These are phyloP conservation scores for Sphagnurus paluster DNA, from an alignment of 1,284 basidiomycete genomes.

Conservation along the genomic window DNA sequence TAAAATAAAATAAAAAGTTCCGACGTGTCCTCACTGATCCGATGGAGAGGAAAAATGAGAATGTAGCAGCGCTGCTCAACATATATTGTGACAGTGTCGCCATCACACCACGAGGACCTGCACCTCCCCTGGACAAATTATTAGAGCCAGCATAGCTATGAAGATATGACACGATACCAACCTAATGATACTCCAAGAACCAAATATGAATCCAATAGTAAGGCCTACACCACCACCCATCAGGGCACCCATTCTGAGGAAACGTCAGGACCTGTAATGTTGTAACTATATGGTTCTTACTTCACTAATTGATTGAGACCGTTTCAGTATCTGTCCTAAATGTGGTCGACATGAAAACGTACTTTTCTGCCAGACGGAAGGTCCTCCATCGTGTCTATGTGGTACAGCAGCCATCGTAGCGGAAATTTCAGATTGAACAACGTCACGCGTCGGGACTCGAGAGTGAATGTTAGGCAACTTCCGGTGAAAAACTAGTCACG, in stretches of 20 bases:
- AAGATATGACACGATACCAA: constrained; percentile 32
- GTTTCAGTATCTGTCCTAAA: constrained; percentile 9
- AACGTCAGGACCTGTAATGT: constrained; percentile 14
- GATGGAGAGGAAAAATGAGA: constrained; percentile 83
- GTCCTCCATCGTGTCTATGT: constrained; percentile 47
- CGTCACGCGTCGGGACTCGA: neutral
- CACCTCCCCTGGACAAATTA: constrained; percentile 62
- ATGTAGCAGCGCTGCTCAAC: constrained; percentile 87
- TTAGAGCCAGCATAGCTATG: constrained; percentile 2
- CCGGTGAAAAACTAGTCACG: constrained; percentile 19
- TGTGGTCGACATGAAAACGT: constrained; percentile 29
- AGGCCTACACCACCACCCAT: constrained; percentile 93
- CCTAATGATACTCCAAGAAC: constrained; percentile 88
- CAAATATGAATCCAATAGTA: constrained; percentile 96
- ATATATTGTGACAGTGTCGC: constrained; percentile 94
- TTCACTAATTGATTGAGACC: constrained; percentile 40
- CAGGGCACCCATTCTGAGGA: constrained; percentile 82
- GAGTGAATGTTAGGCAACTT: neutral
- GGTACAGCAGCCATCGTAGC: constrained; percentile 43
- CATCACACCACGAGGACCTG: constrained; percentile 83
- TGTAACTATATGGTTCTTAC: constrained; percentile 32
- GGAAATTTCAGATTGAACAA: constrained; percentile 1
- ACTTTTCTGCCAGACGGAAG: constrained; percentile 78
- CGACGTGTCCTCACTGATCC: constrained; percentile 60
- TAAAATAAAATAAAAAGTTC: neutral